Evolutionary conservation across 2,329 filamentous ascomycete species (phyloP).

Genomic region (Penicillium sp.): DNA sequence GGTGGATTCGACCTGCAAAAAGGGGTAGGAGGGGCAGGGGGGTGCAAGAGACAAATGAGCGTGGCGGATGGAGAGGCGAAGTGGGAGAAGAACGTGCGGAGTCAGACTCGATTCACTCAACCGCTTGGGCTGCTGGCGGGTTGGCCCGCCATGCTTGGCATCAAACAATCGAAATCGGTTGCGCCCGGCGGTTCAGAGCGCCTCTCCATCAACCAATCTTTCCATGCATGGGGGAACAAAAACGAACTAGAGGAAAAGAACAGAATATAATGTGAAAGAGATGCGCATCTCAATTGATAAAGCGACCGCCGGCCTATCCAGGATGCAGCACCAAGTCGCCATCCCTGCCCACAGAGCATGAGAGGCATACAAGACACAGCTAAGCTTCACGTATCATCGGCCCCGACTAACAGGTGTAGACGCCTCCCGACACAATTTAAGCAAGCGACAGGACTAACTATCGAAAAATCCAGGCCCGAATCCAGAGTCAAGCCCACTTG

Average conservation of each 20-base stretch:
- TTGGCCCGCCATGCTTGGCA: conserved; percentile 9
- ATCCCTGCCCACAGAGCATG: neutral
- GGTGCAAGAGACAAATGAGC: neutral
- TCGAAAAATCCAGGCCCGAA: no score
- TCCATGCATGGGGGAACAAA: no score
- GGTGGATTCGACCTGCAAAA: neutral
- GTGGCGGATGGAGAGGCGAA: neutral
- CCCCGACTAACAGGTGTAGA: no score
- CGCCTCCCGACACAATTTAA: no score
- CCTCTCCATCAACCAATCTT: neutral
- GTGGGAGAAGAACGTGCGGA: neutral
- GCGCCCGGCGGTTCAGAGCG: conserved; percentile 17
- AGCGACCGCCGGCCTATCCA: neutral
- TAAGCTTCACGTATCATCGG: neutral
- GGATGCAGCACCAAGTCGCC: neutral
- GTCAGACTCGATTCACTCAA: neutral
- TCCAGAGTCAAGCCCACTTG: neutral
- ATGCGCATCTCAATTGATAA: neutral
- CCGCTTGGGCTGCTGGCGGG: neutral
- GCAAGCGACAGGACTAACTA: no score
- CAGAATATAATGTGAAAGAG: neutral
- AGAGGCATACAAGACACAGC: neutral
- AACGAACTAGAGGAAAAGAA: neutral
- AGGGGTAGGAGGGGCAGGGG: no score
- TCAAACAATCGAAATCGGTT: neutral